Base-by-base conservation (phyloP, 345 rosid genomes). In the Kandelia obovata region DNA sequence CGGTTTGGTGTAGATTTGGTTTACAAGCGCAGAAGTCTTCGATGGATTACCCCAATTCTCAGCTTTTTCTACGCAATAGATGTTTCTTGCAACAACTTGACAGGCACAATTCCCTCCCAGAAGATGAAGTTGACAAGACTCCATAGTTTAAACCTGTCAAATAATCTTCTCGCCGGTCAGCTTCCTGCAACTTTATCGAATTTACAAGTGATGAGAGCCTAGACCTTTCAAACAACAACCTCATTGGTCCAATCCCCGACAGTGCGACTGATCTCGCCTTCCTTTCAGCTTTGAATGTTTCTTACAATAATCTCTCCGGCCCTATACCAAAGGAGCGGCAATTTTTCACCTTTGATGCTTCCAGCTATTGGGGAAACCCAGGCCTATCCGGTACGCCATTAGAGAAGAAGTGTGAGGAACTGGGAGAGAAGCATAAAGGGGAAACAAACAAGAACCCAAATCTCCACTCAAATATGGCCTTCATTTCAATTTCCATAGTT, bases 271-370 rank as follows among this genome's bases (percentile, higher is more conserved):
- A 0, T 5, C 21, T 65, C 10, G 0, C 0, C 0, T 60, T 1
- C 7, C 63, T 75, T 25, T 0, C 0, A 2, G 0, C 0, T 21
- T 70, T 75, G 0, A 4, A 65, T 11, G 67, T 70, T 53, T 60
- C 74, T 3, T 70, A 26, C 67, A 70, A 75, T 51, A 70, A 70
- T 31, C 71, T 70, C 2, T 58, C 71, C 6, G 79, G 74, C 17
- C 23, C 17, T 26, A 30, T 30, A 69, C 74, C 71, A 39, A 7
- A 1, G 58, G 11, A 0, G 15, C 0, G 0, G 21, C 70, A 65
- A 27, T 65, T 72, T 16, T 7, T 0, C 0, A 59, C 60, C 25
- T 65, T 72, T 35, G 4, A 0, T 0, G 1, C 1, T 2, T 2
- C 32, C 1, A 28, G 58, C 27, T 65, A 65, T 16, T 5, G 5